Evolutionary conservation across 257 asterid genomes (phyloP).

Genomic region (Mentha longifolia): DNA sequence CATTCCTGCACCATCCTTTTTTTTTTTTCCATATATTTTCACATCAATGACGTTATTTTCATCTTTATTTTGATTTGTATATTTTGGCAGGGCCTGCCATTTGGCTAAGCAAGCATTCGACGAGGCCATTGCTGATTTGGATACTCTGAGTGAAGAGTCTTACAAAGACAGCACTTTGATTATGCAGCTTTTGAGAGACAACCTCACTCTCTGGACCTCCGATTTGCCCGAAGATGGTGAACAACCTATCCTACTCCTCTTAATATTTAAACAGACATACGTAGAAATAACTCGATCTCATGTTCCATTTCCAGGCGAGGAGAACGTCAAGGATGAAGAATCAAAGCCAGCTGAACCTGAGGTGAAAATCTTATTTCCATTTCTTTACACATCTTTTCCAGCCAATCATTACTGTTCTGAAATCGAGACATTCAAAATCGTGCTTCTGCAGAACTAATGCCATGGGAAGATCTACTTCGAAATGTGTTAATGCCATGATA

Average conservation of each 20-base stretch:
- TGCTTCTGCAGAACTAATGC: constrained; percentile 32
- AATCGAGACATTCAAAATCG: not conserved
- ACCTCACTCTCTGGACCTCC: constrained; percentile 86
- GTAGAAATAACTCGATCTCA: not conserved
- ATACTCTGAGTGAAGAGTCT: constrained; percentile 74
- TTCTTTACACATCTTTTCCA: not conserved
- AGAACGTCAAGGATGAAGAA: constrained; percentile 60
- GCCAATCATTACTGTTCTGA: not conserved
- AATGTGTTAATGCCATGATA: constrained; percentile 2
- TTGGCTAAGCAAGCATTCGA: constrained; percentile 90
- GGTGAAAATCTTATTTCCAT: constrained; percentile 37
- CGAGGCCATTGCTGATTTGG: constrained; percentile 79
- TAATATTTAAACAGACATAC: not conserved
- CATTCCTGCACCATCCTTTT: not conserved
- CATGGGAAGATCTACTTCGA: constrained; percentile 14
- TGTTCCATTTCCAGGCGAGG: constrained; percentile 53
- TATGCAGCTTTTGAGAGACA: constrained; percentile 85
- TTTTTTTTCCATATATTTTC: not conserved
- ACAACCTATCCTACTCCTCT: not conserved
- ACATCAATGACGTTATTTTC: not conserved
- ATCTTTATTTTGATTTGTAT: not conserved
- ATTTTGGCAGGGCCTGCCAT: constrained; percentile 71
- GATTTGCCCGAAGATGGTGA: constrained; percentile 88
- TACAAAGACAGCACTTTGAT: constrained; percentile 84
- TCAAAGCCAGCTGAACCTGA: constrained; percentile 53